Conservation (phyloP, 495 filamentous ascomycete genomes). For the Neurospora intermedia region DNA sequence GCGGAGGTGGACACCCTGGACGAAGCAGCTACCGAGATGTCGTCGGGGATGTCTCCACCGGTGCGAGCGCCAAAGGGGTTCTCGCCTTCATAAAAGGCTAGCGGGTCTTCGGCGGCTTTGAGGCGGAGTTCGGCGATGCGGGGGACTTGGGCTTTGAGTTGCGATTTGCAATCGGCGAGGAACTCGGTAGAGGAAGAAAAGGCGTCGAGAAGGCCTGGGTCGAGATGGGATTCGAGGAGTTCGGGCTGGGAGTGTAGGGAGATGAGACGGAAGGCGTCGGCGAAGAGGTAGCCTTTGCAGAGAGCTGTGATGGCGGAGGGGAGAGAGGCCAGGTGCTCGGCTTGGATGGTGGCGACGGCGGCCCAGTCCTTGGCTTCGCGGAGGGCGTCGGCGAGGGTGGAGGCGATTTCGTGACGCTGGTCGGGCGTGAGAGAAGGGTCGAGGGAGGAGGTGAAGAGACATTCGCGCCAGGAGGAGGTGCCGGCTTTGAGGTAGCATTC, state of each 20-base stretch:
- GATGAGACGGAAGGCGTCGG: constrained; percentile 65
- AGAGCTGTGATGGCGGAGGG: constrained; percentile 54
- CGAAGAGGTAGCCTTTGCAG: constrained; percentile 76
- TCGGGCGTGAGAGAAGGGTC: constrained; percentile 41
- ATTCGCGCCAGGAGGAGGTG: constrained; percentile 69
- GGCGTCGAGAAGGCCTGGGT: constrained; percentile 66
- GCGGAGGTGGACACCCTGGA: constrained; percentile 66
- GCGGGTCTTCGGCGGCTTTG: constrained; percentile 72
- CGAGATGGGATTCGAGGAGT: constrained; percentile 47
- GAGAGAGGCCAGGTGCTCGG: constrained; percentile 67
- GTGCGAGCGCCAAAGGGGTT: constrained; percentile 22
- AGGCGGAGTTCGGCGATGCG: constrained; percentile 69
- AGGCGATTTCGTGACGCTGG: constrained; percentile 55
- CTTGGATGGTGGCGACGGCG: constrained; percentile 66
- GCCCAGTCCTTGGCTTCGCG: constrained; percentile 72
- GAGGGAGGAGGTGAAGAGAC: constrained; percentile 65
- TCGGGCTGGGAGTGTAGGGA: constrained; percentile 33
- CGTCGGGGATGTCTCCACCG: constrained; percentile 70
- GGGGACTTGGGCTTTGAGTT: constrained; percentile 73
- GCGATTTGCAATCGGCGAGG: constrained; percentile 79
- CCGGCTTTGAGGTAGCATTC: constrained; percentile 71
- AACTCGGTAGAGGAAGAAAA: constrained; percentile 74
- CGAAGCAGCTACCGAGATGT: constrained; percentile 80
- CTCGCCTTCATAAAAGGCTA: constrained; percentile 67
- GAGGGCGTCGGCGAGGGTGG: constrained; percentile 56